phyloP scores from a whole-genome alignment of 257 asterid species.

The Oldenlandia corymbosa region DNA sequence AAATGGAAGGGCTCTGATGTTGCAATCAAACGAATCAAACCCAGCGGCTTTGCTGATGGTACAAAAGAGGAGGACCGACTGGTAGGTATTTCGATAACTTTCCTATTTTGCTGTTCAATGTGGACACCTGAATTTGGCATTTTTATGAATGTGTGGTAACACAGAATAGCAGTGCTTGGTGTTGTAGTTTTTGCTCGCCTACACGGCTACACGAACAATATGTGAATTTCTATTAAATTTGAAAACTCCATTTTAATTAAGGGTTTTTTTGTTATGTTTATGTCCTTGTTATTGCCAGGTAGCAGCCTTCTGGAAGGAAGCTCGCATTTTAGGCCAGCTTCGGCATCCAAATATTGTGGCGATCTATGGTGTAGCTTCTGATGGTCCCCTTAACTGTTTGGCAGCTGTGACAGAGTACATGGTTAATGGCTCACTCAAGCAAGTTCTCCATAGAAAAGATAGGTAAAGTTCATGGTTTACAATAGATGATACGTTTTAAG shows the following conservation, averaged over 20 bases:
- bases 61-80: slow-evolving; percentile 17
- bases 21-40: slow-evolving; percentile 26
- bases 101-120: too few relatives aligned
- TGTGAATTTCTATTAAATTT: too few relatives aligned
- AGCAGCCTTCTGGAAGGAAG: slow-evolving; percentile 35
- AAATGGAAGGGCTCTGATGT: slow-evolving; percentile 39
- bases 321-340: slow-evolving; percentile 27
- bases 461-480: slow-evolving; percentile 21
- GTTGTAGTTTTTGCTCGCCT: too few relatives aligned
- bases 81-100: slow-evolving; percentile 22
- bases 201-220: neutral
- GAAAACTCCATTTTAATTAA: too few relatives aligned
- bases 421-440: slow-evolving; percentile 34
- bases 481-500: too few relatives aligned
- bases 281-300: slow-evolving; percentile 15
- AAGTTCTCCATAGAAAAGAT: slow-evolving; percentile 24
- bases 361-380: slow-evolving; percentile 28
- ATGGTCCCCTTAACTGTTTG: slow-evolving; percentile 24
- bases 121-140: neutral
- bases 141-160: too few relatives aligned
- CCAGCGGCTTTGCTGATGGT: slow-evolving; percentile 24
- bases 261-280: too few relatives aligned
- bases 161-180: too few relatives aligned
- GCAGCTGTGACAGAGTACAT: slow-evolving; percentile 33
- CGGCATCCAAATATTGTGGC: slow-evolving; percentile 33